A percentile compares a stretch with the other conserved stretches of the same genome.
Evolutionary conservation across 495 filamentous ascomycete species (phyloP).

Genomic region (Penicillium subrubescens): DNA sequence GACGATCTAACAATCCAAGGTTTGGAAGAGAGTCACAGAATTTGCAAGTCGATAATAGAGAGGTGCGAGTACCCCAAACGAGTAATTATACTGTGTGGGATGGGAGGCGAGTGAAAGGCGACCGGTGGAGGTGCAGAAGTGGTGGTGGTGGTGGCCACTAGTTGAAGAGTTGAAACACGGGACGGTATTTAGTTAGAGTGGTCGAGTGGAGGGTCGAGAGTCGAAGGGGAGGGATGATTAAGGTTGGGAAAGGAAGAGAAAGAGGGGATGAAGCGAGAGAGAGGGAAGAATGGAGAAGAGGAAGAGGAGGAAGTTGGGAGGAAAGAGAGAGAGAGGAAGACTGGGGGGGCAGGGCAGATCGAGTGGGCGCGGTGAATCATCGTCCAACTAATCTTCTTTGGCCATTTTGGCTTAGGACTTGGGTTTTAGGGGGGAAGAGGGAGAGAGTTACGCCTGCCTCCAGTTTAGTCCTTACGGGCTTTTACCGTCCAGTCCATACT

Average conservation of each 20-base stretch:
- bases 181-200: constrained; percentile 14
- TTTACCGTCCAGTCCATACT: background rate
- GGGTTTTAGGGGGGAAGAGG: background rate
- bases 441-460: background rate
- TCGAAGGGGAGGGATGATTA: constrained; percentile 2
- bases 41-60: background rate
- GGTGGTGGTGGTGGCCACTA: background rate
- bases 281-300: constrained; percentile 26
- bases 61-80: background rate
- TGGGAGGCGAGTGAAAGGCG: constrained; percentile 7
- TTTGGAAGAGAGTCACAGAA: background rate
- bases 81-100: background rate
- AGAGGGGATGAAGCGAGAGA: constrained; percentile 23
- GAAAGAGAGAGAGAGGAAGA: constrained; percentile 8
- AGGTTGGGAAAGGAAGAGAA: constrained; percentile 18
- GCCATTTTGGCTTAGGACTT: background rate
- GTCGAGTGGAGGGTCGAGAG: constrained; percentile 3
- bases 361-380: constrained; percentile 15
- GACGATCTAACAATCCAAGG: constrained; percentile 6
- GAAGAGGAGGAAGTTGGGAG: background rate
- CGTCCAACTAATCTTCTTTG: background rate
- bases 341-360: background rate
- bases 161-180: background rate
- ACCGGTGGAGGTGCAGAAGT: constrained; percentile 14
- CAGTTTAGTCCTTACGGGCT: background rate